Percentiles rank a stretch among this genome's conserved stretches.
Evolutionary conservation across 1,284 basidiomycete species (phyloP).

Genomic region (Mycena citricolor): DNA sequence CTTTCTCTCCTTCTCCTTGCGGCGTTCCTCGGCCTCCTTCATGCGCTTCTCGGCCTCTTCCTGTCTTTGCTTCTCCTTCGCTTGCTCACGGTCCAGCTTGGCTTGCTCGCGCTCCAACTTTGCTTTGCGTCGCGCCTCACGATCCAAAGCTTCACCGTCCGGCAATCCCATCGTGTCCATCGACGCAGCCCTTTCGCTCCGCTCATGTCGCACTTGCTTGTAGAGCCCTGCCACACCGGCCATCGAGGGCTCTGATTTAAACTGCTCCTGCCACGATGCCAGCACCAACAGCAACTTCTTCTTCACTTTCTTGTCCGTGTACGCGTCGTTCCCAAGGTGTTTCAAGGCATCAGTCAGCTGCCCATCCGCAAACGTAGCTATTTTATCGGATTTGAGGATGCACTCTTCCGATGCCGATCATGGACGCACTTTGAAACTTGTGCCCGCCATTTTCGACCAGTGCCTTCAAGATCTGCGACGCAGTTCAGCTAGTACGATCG

Average conservation of each 20-base stretch:
- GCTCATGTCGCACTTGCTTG: slow-evolving; percentile 46
- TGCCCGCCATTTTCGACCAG: slow-evolving; percentile 80
- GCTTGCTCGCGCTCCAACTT: slow-evolving; percentile 57
- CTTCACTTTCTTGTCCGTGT: slow-evolving; percentile 80
- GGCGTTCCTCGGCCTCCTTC: too few species aligned
- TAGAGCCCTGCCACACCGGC: slow-evolving; percentile 74
- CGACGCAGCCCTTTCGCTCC: slow-evolving; percentile 6
- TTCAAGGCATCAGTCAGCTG: slow-evolving; percentile 84
- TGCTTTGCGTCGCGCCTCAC: slow-evolving; percentile 50
- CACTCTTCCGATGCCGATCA: background rate
- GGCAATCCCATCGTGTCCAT: slow-evolving; percentile 13
- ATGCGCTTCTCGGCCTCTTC: slow-evolving; percentile 41
- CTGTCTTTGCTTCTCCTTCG: slow-evolving; percentile 35
- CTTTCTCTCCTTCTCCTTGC: slow-evolving; percentile 39
- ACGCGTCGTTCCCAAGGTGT: slow-evolving; percentile 64
- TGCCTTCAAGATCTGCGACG: slow-evolving; percentile 81
- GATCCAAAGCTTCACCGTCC: slow-evolving; percentile 40
- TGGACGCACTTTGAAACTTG: slow-evolving; percentile 43
- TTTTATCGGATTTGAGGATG: slow-evolving; percentile 3
- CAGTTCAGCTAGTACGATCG: slow-evolving; percentile 14
- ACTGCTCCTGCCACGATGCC: slow-evolving; percentile 83
- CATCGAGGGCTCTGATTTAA: slow-evolving; percentile 84
- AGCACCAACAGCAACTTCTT: slow-evolving; percentile 82
- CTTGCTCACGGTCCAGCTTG: too few species aligned
- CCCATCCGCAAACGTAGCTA: slow-evolving; percentile 81